These are phyloP conservation scores for Acacia confusa DNA, from an alignment of 306 rosid species.

Conservation along the genomic window DNA sequence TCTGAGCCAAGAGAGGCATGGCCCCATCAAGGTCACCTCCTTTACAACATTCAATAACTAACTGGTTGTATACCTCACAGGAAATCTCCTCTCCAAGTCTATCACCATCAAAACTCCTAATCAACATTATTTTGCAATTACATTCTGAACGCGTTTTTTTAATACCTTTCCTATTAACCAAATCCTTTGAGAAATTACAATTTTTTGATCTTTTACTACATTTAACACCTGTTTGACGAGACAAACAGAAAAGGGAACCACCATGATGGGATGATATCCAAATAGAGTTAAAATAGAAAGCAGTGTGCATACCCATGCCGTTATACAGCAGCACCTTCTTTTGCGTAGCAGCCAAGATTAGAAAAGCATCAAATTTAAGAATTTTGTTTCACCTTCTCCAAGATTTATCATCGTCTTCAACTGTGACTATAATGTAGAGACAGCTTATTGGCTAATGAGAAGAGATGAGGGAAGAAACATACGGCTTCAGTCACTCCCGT, in stretches of 20 bases:
- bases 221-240: conserved; percentile 25
- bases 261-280: conserved; percentile 34
- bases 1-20: conserved; percentile 54
- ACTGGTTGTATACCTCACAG: conserved; percentile 38
- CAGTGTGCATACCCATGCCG: conserved; percentile 33
- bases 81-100: conserved; percentile 49
- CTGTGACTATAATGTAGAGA: background rate
- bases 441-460: background rate
- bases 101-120: conserved; percentile 9
- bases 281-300: conserved; percentile 23
- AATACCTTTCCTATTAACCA: conserved; percentile 21
- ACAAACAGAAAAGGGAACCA: conserved; percentile 25
- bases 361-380: background rate
- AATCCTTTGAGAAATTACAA: conserved; percentile 18
- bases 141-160: conserved; percentile 26
- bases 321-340: background rate
- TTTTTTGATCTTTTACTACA: conserved; percentile 1
- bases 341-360: background rate
- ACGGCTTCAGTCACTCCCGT: background rate
- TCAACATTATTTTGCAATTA: conserved; percentile 18
- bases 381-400: background rate
- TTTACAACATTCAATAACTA: conserved; percentile 52
- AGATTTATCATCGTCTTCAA: background rate
- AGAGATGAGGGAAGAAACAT: background rate
- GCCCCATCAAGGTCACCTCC: conserved; percentile 56